Evolutionary conservation across 768 basidiomycete genomes (phyloP).

Genomic region (Gloeopeniophorella convolvens): DNA sequence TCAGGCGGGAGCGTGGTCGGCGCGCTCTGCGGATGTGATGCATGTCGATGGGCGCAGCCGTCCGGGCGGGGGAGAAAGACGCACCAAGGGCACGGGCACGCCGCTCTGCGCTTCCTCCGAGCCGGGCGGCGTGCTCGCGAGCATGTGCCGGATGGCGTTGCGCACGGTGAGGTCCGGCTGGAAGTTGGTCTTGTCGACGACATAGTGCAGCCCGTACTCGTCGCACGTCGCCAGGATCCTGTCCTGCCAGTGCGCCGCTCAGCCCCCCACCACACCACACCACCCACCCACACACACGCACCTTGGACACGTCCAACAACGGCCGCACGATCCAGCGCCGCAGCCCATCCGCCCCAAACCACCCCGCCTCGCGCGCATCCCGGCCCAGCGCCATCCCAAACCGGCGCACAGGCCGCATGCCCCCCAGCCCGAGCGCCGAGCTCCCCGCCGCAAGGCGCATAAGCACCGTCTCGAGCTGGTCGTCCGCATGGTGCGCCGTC

Average conservation of each 20-base stretch:
- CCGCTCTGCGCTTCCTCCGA: no score
- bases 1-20: conserved; percentile 4
- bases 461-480: conserved; percentile 76
- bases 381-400: conserved; percentile 68
- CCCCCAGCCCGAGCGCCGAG: conserved; percentile 49
- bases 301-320: conserved; percentile 62
- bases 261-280: background rate
- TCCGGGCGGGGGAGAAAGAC: no score
- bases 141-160: conserved; percentile 59
- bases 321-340: conserved; percentile 66
- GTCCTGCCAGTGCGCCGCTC: conserved; percentile 40
- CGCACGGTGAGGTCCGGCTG: conserved; percentile 66
- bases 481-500: conserved; percentile 74
- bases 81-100: no score
- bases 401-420: conserved; percentile 60
- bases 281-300: conserved; percentile 24
- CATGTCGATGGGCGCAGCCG: no score
- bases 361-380: conserved; percentile 30
- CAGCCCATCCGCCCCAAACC: conserved; percentile 53
- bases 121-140: conserved; percentile 20
- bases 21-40: no score
- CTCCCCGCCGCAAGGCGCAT: conserved; percentile 61
- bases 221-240: conserved; percentile 77
- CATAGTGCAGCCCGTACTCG: conserved; percentile 51
- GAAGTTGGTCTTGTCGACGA: conserved; percentile 65